Evolutionary conservation across 1,139 yeast species (phyloP).

Genomic region (Yamadazyma jaroonii): DNA sequence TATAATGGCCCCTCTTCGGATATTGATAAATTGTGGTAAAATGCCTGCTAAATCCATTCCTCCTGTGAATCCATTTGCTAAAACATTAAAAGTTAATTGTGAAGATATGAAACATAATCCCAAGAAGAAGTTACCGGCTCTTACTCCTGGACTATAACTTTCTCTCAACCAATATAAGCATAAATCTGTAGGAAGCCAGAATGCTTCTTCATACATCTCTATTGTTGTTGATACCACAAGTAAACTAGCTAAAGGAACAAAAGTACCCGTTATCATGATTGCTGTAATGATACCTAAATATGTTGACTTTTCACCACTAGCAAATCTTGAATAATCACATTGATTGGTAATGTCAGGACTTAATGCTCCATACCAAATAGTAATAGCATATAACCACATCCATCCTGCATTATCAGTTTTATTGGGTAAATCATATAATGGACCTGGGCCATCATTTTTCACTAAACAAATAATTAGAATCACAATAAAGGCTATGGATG

Average conservation of each 20-base stretch:
- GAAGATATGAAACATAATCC: conserved; percentile 19
- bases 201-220: conserved; percentile 13
- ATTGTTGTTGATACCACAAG: conserved; percentile 30
- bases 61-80: conserved; percentile 23
- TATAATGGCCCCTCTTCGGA: conserved; percentile 23
- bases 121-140: conserved; percentile 33
- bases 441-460: conserved; percentile 17
- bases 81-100: conserved; percentile 21
- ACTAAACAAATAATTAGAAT: conserved; percentile 12
- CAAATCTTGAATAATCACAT: conserved; percentile 43
- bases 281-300: conserved; percentile 16
- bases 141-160: conserved; percentile 19
- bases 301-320: conserved; percentile 16
- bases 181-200: conserved; percentile 37
- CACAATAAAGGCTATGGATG: conserved; percentile 15
- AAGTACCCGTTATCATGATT: conserved; percentile 18
- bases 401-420: conserved; percentile 13
- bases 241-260: conserved; percentile 21
- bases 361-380: conserved; percentile 22
- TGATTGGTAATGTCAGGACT: conserved; percentile 42
- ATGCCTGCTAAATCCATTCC: conserved; percentile 31
- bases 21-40: conserved; percentile 27
- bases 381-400: conserved; percentile 21
- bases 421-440: conserved; percentile 10
- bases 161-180: conserved; percentile 23